These are phyloP conservation scores for Starmerella stigmatis DNA, from an alignment of 805 yeast genomes.

Conservation along the genomic window DNA sequence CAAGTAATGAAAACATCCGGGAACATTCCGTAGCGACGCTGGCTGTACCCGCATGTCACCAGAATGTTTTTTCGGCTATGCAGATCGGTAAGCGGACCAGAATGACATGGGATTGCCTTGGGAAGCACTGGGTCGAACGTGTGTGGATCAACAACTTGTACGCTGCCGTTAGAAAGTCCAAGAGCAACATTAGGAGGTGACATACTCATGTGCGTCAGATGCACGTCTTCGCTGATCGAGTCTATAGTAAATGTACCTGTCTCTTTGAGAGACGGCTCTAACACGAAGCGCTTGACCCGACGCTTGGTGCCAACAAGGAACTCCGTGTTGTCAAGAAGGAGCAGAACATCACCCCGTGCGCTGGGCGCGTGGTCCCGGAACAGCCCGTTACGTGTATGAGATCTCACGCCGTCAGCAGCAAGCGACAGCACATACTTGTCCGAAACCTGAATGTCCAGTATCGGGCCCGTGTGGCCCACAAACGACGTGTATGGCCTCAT, in stretches of 20 bases:
- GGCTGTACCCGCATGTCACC: conserved; percentile 67
- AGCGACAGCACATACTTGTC: conserved; percentile 51
- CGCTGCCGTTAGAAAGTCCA: conserved; percentile 30
- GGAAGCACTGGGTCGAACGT: conserved; percentile 25
- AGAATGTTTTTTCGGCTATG: conserved; percentile 31
- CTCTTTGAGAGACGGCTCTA: conserved; percentile 32
- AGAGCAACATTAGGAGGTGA: conserved; percentile 29
- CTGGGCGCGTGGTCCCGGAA: conserved; percentile 31
- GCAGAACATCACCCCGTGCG: conserved; percentile 24
- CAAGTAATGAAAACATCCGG: conserved; percentile 76
- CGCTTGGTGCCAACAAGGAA: conserved; percentile 30
- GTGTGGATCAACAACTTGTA: conserved; percentile 32
- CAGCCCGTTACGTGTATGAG: conserved; percentile 51
- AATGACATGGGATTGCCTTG: conserved; percentile 27
- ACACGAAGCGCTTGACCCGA: conserved; percentile 27
- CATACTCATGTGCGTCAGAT: conserved; percentile 27
- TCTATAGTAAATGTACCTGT: conserved; percentile 27
- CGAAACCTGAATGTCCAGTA: conserved; percentile 44
- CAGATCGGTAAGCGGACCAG: conserved; percentile 33
- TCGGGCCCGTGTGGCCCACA: conserved; percentile 41
- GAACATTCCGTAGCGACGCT: conserved; percentile 48
- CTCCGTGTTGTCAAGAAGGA: conserved; percentile 28
- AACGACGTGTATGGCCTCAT: conserved; percentile 50
- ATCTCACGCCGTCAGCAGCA: conserved; percentile 41
- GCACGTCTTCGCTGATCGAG: conserved; percentile 17